phyloP scores from a whole-genome alignment of 2,329 filamentous ascomycete genomes.

The Pseudogymnoascus sp. region DNA sequence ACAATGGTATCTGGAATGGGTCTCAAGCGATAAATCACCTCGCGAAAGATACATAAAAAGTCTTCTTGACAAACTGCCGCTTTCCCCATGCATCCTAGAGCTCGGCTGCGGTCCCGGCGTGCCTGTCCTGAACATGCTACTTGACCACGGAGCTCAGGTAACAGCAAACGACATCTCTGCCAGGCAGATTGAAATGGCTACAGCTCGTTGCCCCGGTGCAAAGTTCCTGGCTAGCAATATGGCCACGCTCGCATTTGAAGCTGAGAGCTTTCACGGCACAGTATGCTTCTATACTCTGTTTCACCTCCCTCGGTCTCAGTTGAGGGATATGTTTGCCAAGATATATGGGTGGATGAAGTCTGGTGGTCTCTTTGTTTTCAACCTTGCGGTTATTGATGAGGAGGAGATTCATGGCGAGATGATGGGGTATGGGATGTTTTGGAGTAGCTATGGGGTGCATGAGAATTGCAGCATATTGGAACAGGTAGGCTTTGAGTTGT shows the following conservation, averaged over 20 bases:
- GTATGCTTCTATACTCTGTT: slow-evolving; percentile 38
- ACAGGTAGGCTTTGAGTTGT: slow-evolving; percentile 25
- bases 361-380: slow-evolving; percentile 34
- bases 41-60: slow-evolving; percentile 29
- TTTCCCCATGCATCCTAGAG: slow-evolving; percentile 29
- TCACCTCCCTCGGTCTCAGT: slow-evolving; percentile 37
- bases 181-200: slow-evolving; percentile 32
- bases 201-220: background rate
- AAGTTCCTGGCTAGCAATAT: slow-evolving; percentile 32
- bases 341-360: slow-evolving; percentile 37
- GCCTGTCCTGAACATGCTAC: slow-evolving; percentile 25
- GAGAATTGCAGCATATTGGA: slow-evolving; percentile 18
- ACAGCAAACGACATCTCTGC: slow-evolving; percentile 38
- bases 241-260: slow-evolving; percentile 31
- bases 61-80: slow-evolving; percentile 23
- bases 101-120: slow-evolving; percentile 36
- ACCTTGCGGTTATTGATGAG: slow-evolving; percentile 25
- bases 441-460: slow-evolving; percentile 17
- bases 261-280: slow-evolving; percentile 32
- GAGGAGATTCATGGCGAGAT: slow-evolving; percentile 20
- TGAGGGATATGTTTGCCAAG: slow-evolving; percentile 30
- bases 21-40: slow-evolving; percentile 21
- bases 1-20: slow-evolving; percentile 32
- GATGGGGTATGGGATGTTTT: slow-evolving; percentile 18
- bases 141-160: slow-evolving; percentile 23